Percentiles rank a stretch among this genome's conserved stretches.
These are phyloP conservation scores for Tylopilus balloui DNA, from an alignment of 768 basidiomycete species.

Conservation along the genomic window DNA sequence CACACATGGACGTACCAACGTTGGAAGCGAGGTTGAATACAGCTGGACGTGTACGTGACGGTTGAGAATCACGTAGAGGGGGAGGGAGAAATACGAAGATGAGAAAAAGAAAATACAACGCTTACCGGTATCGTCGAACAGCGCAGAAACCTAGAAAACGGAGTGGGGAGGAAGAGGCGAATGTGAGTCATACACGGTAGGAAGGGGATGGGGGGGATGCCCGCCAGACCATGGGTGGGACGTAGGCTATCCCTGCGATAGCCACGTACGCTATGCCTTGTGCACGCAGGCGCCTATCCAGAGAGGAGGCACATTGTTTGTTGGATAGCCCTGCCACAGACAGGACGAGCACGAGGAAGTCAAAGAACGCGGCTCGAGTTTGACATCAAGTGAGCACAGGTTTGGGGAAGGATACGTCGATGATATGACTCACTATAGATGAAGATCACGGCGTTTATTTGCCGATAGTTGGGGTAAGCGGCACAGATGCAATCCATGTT, in stretches of 20 bases:
- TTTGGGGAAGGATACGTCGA: too few species aligned
- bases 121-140: slow-evolving; percentile 6
- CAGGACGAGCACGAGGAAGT: slow-evolving; percentile 18
- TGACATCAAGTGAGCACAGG: background rate
- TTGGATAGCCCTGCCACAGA: slow-evolving; percentile 13
- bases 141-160: slow-evolving; percentile 3
- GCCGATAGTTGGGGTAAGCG: background rate
- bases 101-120: background rate
- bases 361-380: slow-evolving; percentile 14
- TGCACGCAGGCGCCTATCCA: slow-evolving; percentile 9
- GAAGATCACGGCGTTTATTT: background rate
- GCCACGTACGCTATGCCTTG: slow-evolving; percentile 18
- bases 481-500: background rate
- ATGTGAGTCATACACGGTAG: too few species aligned
- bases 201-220: background rate
- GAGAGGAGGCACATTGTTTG: slow-evolving; percentile 5
- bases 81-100: background rate
- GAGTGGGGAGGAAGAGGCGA: background rate
- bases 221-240: slow-evolving; percentile 2
- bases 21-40: background rate
- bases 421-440: slow-evolving; percentile 22
- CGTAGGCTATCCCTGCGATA: slow-evolving; percentile 4
- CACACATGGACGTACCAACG: background rate
- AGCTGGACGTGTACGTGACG: background rate
- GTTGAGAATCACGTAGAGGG: background rate